These are phyloP conservation scores for Fusarium brevicatenulatum DNA, from an alignment of 2,329 filamentous ascomycete species.

Conservation along the genomic window DNA sequence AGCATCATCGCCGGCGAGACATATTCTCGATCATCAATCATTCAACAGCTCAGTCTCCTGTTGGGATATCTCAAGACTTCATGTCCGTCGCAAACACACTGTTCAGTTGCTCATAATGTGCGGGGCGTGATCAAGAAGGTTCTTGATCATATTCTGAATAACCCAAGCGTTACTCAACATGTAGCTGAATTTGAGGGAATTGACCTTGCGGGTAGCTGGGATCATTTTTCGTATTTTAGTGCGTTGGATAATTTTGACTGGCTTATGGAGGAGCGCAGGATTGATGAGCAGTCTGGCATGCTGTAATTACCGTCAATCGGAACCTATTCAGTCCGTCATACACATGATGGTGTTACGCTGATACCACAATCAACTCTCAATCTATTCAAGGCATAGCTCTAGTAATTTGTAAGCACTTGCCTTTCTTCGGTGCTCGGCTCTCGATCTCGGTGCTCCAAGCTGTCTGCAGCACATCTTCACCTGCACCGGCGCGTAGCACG, in stretches of 20 bases:
- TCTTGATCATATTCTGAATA: neutral
- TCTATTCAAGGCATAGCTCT: fast-evolving
- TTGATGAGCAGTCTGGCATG: fast-evolving
- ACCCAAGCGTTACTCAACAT: fast-evolving
- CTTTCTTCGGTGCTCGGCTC: neutral
- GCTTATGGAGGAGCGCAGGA: neutral
- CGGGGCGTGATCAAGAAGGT: neutral
- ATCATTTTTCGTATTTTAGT: neutral
- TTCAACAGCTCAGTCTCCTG: neutral
- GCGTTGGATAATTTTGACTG: neutral
- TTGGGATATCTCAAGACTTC: neutral
- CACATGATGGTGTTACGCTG: neutral
- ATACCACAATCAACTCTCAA: too few species aligned
- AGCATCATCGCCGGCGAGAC: neutral
- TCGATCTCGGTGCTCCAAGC: neutral
- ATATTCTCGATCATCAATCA: neutral
- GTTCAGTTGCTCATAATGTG: neutral
- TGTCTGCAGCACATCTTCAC: neutral
- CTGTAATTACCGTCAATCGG: neutral
- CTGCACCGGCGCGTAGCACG: fast-evolving
- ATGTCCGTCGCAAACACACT: neutral
- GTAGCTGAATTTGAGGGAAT: fast-evolving
- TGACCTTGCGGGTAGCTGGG: neutral
- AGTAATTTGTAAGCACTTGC: fast-evolving
- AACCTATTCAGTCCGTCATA: too few species aligned